These are phyloP conservation scores for Raffaelea albimanens DNA, from an alignment of 2,329 filamentous ascomycete species.

Conservation along the genomic window DNA sequence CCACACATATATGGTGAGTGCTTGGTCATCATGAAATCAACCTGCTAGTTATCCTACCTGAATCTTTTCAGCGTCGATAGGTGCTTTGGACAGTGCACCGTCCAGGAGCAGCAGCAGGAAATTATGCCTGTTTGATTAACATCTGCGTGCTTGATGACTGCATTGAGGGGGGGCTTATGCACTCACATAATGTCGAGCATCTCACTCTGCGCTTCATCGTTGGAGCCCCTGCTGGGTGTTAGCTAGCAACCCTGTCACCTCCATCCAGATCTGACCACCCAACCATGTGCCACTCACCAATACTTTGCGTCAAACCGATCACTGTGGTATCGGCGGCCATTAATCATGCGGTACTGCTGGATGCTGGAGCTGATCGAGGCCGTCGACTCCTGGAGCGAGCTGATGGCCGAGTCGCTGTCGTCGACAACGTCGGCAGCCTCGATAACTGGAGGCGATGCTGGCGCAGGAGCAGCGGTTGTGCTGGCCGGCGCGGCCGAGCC, in stretches of 20 bases:
- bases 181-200: slow-evolving; percentile 21
- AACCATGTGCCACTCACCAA: slow-evolving; percentile 26
- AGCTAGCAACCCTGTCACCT: no score
- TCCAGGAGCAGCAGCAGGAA: slow-evolving; percentile 14
- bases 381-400: slow-evolving; percentile 11
- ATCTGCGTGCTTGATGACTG: no score
- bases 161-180: no score
- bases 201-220: slow-evolving; percentile 22
- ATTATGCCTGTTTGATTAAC: slow-evolving; percentile 18
- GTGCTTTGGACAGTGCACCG: not conserved
- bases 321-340: slow-evolving; percentile 22
- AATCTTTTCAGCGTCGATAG: not conserved
- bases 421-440: not conserved
- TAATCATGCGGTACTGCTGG: slow-evolving; percentile 19
- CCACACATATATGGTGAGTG: slow-evolving; percentile 2
- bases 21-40: not conserved
- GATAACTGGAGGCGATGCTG: no score
- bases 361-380: slow-evolving; percentile 22
- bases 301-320: slow-evolving; percentile 18
- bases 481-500: no score
- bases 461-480: no score
- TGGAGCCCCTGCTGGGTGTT: slow-evolving; percentile 17
- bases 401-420: slow-evolving; percentile 4
- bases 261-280: not conserved
- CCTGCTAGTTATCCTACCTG: not conserved